Conservation (phyloP, 352 stramenopile species). For the Pythium scleroteichum region DNA sequence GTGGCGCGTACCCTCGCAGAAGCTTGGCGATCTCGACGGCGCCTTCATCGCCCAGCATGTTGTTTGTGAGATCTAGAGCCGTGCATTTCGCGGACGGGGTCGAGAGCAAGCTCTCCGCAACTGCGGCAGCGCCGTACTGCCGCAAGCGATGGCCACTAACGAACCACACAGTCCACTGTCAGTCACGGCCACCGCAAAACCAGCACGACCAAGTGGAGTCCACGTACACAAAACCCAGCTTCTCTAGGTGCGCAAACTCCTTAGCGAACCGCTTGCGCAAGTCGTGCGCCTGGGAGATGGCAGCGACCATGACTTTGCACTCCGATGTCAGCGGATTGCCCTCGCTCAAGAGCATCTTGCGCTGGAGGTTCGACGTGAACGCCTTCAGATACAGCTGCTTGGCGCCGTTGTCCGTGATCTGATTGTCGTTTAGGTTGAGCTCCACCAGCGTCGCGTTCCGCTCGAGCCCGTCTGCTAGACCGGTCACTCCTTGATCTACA, state of each 20-base stretch:
- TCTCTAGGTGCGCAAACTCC: slow-evolving; percentile 38
- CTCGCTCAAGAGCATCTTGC: slow-evolving; percentile 36
- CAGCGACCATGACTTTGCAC: slow-evolving; percentile 49
- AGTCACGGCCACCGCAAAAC: no score
- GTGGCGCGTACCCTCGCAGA: slow-evolving; percentile 31
- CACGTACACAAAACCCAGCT: slow-evolving; percentile 41
- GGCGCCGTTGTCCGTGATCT: slow-evolving; percentile 49
- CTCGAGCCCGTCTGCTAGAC: slow-evolving; percentile 49
- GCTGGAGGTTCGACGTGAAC: slow-evolving; percentile 47
- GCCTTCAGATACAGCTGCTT: slow-evolving; percentile 53
- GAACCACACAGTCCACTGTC: no score
- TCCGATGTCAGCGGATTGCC: slow-evolving; percentile 48
- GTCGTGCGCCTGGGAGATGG: slow-evolving; percentile 58
- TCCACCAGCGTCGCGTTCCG: slow-evolving; percentile 43
- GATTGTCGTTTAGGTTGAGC: slow-evolving; percentile 52
- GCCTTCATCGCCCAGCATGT: slow-evolving; percentile 59
- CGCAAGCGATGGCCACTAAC: slow-evolving; percentile 40
- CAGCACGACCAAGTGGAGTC: no score
- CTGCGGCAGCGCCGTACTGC: slow-evolving; percentile 49
- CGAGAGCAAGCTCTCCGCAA: slow-evolving; percentile 40
- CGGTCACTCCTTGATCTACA: slow-evolving; percentile 40
- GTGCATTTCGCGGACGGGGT: slow-evolving; percentile 29
- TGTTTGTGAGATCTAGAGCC: slow-evolving; percentile 49
- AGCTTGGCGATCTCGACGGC: slow-evolving; percentile 45
- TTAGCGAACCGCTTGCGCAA: slow-evolving; percentile 51